Evolutionary conservation across 495 filamentous ascomycete genomes (phyloP).

Genomic region (Aspergillus ostianus): DNA sequence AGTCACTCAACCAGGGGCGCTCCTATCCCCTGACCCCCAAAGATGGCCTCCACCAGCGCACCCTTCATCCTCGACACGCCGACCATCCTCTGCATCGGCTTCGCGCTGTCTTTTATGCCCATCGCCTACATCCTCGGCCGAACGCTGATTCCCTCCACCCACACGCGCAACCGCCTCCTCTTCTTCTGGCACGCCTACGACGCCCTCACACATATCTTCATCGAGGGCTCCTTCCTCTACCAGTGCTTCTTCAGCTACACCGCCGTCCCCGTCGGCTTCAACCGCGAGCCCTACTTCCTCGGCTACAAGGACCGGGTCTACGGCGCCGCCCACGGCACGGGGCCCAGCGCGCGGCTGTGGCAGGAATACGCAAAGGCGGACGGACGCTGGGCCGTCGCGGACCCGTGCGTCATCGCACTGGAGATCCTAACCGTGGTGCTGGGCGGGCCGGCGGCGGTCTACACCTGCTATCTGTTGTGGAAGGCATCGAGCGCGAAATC

Average conservation of each 20-base stretch:
- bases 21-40: neutral
- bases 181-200: conserved; percentile 97
- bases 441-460: conserved; percentile 69
- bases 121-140: conserved; percentile 48
- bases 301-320: conserved; percentile 58
- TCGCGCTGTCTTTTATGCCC: conserved; percentile 53
- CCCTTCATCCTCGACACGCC: conserved; percentile 46
- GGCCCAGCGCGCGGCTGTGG: conserved; percentile 72
- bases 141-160: conserved; percentile 44
- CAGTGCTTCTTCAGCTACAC: conserved; percentile 82
- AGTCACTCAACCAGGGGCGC: neutral
- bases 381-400: conserved; percentile 73
- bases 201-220: conserved; percentile 79
- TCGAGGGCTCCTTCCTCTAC: conserved; percentile 90
- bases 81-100: conserved; percentile 51
- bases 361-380: conserved; percentile 93
- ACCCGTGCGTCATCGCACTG: conserved; percentile 74
- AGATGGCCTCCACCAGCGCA: conserved; percentile 9
- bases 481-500: conserved; percentile 27
- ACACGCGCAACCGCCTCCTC: conserved; percentile 59
- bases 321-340: conserved; percentile 66
- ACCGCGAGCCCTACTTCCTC: conserved; percentile 51
- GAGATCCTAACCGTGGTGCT: conserved; percentile 83
- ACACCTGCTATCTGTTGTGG: conserved; percentile 65
- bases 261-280: conserved; percentile 38